phyloP scores from a whole-genome alignment of 148 eudicot genomes.

The Tetragonia tetragonoides region DNA sequence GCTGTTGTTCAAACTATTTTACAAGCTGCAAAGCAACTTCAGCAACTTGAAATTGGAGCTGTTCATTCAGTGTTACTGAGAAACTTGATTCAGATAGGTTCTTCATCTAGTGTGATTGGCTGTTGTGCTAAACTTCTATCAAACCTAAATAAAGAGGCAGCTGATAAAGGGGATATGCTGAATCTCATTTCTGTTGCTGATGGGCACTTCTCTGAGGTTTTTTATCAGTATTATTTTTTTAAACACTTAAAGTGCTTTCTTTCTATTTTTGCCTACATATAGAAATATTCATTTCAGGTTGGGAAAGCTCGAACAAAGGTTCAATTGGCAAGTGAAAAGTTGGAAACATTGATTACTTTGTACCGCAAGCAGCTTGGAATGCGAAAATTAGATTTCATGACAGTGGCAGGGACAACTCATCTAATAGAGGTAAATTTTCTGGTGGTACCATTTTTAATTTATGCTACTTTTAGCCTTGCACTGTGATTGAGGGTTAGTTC shows the following conservation, averaged over 20 bases:
- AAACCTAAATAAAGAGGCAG: constrained; percentile 78
- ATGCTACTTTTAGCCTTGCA: background rate
- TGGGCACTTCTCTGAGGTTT: constrained; percentile 74
- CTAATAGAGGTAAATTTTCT: constrained; percentile 72
- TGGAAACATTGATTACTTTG: constrained; percentile 56
- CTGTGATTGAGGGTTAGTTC: background rate
- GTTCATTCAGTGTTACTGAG: constrained; percentile 63
- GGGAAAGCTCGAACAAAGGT: constrained; percentile 52
- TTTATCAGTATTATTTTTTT: background rate
- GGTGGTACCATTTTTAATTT: background rate
- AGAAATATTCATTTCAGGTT: constrained; percentile 39
- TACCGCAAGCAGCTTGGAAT: constrained; percentile 72
- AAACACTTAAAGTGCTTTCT: background rate
- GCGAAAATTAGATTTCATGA: constrained; percentile 57
- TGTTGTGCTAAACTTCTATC: constrained; percentile 67
- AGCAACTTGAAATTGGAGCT: constrained; percentile 52
- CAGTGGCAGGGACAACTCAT: constrained; percentile 77
- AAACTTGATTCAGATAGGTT: constrained; percentile 64
- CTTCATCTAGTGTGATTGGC: constrained; percentile 61
- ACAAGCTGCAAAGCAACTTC: constrained; percentile 72
- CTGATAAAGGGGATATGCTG: constrained; percentile 58
- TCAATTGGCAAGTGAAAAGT: constrained; percentile 53
- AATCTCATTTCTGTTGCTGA: constrained; percentile 56
- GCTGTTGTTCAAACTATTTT: constrained; percentile 74
- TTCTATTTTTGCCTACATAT: background rate